Evolutionary conservation across 2,329 filamentous ascomycete species (phyloP), one percentile per base, ranked within the genome.

Genomic region (Lomentospora prolificans): DNA sequence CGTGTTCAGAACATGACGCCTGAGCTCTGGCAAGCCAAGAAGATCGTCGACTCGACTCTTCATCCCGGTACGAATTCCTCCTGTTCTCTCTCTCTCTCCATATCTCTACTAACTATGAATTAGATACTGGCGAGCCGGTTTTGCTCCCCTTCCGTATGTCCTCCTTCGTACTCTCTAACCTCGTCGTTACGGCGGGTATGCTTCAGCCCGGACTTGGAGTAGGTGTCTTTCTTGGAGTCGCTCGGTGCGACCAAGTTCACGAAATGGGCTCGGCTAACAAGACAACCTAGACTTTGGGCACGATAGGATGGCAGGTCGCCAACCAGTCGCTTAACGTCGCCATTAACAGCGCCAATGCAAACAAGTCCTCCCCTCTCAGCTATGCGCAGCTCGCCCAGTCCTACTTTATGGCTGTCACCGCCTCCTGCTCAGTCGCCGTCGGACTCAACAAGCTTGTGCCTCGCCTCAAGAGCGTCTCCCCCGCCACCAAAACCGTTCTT

Each of bases 311-410:
- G 94, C 94, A 99, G 73, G 83, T 96, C 57, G 83, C 88, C 62
- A 99, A 99, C 73, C 94, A 99, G 75, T 96, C 91, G 10, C 85
- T 99, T 64, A 99, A 99, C 69, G 94, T 99, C 27, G 92, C 90
- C 62, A 92, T 99, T 78, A 99, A 99, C 79, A 90, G 84, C 69
- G 89, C 92, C 67, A 99, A 99, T 70, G 90, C 92, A 60, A 99
- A 99, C 80, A 99, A 99, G 72, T 96, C 90, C 39, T 91, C 90
- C 3, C 90, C 92, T 1, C 80, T 97, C 60, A 87, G 88, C 19
- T 86, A 83, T 58, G 81, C 82, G 22, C 88, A 89, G 62, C 85
- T 99, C 60, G 81, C 86, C 59, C 85, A 96, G 71, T 96, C 90
- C 53, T 99, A 97, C 76, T 81, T 87, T 67, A 79, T 96, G 59